Base-by-base conservation (phyloP, 1,284 basidiomycete species). In the Naganishia sp. region DNA sequence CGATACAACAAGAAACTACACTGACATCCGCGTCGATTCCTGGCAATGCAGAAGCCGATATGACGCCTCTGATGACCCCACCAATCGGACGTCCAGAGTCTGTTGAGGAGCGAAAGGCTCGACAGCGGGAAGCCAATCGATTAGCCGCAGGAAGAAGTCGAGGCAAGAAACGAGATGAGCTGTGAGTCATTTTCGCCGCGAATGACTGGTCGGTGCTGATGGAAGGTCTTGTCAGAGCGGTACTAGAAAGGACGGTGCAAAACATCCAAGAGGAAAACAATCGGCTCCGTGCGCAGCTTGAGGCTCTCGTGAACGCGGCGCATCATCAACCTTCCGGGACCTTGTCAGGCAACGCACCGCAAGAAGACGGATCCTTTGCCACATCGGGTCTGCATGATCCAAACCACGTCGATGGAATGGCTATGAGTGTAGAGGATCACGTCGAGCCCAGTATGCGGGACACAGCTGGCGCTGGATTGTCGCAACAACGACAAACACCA, bases 101-200 rank as follows among this genome's bases (percentile, higher is more conserved):
- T 6, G 39, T 35, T 11, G 49, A 63, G 32, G 72, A 79, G 66
- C 78, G 76, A 71, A 77, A 74, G 69, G 72, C 71, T 41, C 69
- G 72, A 25, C 73, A 75, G 65, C 75, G 72, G 68, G 72, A 73
- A 45, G 76, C 76, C 61, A 80, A 80, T 67, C 69, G 75, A 17
- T 70, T 73, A 21, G 79, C 79, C 0, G 79, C 79, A 0, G 73
- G 77, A 67, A 69, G 71, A 58, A 77, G 75, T 60, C 65, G 79
- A 28, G 70, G 71, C 13, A 79, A 79, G 72, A 75, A 75, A 65
- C 65, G 72, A 18, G 74, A 73, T 28, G 76, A 75, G 47, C 69
- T 75, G 79, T 79, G 61, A 71, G 79, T 71, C 7, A 13, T 39
- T 15, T 56, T 10, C 23, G 3, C 18, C 25, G 28, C 31, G 51